A percentile compares a stretch with the other conserved stretches of the same genome.
phyloP scores from a whole-genome alignment of 441 rosid genomes.

The Adansonia madagascariensis region DNA sequence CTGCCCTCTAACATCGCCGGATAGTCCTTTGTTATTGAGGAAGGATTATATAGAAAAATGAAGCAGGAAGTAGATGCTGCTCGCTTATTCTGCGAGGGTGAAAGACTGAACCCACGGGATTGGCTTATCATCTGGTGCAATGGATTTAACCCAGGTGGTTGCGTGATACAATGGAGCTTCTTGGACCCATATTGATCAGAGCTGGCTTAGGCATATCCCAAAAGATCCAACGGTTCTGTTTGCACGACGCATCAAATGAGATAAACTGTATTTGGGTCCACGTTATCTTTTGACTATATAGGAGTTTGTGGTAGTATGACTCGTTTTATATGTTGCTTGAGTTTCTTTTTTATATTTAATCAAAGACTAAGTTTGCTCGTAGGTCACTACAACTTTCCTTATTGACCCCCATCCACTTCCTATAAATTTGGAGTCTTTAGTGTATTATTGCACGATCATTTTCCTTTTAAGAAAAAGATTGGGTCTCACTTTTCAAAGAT shows the following conservation, averaged over 20 bases:
- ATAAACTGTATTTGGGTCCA: constrained; percentile 25
- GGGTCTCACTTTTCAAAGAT: background rate
- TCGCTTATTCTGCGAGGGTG: too few relatives aligned
- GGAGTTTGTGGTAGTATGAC: constrained; percentile 34
- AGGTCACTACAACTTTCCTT: background rate
- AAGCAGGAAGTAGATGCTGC: background rate
- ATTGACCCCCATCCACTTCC: background rate
- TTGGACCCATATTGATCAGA: background rate
- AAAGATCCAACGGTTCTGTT: background rate
- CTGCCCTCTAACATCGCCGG: constrained; percentile 37
- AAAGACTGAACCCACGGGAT: background rate
- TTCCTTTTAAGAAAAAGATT: background rate
- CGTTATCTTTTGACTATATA: constrained; percentile 32
- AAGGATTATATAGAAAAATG: background rate
- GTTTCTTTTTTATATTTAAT: background rate
- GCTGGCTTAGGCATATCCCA: background rate
- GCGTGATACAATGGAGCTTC: background rate
- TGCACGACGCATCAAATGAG: background rate
- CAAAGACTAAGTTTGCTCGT: background rate
- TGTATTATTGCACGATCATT: background rate
- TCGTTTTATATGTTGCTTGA: background rate
- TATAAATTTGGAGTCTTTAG: background rate
- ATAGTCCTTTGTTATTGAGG: background rate
- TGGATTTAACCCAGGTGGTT: background rate
- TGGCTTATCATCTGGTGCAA: background rate